Evolutionary conservation across 2,329 filamentous ascomycete species (phyloP).

Genomic region (Aspergillus latus): DNA sequence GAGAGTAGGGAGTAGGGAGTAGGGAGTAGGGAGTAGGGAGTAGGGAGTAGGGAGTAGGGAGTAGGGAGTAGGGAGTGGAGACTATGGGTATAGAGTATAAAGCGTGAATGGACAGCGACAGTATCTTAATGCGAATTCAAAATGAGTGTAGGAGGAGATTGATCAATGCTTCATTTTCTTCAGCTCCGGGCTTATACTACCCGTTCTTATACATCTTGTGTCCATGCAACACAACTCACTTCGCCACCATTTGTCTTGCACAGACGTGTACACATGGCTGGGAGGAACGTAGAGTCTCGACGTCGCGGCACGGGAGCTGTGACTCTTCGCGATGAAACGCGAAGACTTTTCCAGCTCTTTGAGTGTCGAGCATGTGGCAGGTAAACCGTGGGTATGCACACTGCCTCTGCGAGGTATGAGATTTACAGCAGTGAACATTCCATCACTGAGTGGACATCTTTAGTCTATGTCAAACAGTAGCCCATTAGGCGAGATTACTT

Average conservation of each 20-base stretch:
- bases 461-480: background rate
- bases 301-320: background rate
- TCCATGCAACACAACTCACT: background rate
- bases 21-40: too few relatives aligned
- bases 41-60: too few relatives aligned
- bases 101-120: background rate
- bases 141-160: background rate
- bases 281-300: background rate
- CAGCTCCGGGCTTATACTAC: background rate
- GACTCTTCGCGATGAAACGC: background rate
- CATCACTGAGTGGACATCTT: background rate
- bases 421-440: background rate
- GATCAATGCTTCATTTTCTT: background rate
- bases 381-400: background rate
- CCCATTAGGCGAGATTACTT: background rate
- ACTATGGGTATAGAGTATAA: background rate
- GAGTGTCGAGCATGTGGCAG: background rate
- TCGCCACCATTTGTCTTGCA: background rate
- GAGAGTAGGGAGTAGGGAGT: background rate
- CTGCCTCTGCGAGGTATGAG: too few relatives aligned
- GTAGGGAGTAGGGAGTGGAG: background rate
- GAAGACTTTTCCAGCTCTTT: background rate
- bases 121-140: background rate
- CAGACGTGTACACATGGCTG: constrained; percentile 6
- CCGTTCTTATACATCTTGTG: background rate